A percentile compares a stretch with the other conserved stretches of the same genome.
phyloP scores from a whole-genome alignment of 2,329 filamentous ascomycete genomes.

The Madurella fahalii region DNA sequence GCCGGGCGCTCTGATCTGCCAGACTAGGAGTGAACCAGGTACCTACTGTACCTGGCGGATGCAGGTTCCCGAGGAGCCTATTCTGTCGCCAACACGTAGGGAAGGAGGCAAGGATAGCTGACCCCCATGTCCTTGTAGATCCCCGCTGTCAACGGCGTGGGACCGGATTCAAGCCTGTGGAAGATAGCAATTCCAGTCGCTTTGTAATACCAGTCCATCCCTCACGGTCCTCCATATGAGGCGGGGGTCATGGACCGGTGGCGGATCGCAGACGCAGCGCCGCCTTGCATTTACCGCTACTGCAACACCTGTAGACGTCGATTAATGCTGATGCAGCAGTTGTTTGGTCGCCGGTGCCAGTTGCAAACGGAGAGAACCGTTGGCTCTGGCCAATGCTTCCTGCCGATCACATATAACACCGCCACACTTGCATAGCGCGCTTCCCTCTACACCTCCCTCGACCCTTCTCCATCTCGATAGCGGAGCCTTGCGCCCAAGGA shows the following conservation, averaged over 20 bases:
- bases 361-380: constrained; percentile 1
- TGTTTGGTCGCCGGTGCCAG: background rate
- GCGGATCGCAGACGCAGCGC: background rate
- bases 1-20: too few relatives aligned
- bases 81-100: background rate
- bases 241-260: background rate
- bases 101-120: background rate
- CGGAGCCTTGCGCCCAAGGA: background rate
- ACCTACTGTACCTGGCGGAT: too few relatives aligned
- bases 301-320: too few relatives aligned
- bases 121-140: background rate
- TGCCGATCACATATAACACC: constrained; percentile 11
- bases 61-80: too few relatives aligned
- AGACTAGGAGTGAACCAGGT: too few relatives aligned
- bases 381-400: background rate
- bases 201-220: background rate
- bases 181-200: too few relatives aligned
- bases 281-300: background rate
- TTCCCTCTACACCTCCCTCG: background rate
- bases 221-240: background rate
- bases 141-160: background rate
- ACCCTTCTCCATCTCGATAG: background rate
- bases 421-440: constrained; percentile 1
- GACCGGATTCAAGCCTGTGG: background rate
- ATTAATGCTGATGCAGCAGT: background rate